phyloP scores from a whole-genome alignment of 805 yeast genomes.

The Hanseniaspora singularis region DNA sequence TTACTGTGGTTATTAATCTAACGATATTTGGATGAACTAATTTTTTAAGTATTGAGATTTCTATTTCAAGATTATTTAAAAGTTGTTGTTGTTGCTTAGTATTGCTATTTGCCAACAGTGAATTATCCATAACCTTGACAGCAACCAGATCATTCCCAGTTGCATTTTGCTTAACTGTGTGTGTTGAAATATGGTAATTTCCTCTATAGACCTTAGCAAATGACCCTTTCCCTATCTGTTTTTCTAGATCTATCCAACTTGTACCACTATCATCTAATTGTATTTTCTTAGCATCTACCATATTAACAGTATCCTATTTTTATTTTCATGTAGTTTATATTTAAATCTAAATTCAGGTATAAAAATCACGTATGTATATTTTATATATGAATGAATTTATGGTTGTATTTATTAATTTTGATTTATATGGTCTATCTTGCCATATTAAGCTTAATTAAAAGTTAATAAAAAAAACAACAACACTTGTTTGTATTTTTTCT shows the following conservation, averaged over 20 bases:
- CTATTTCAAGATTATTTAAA: slow-evolving; percentile 82
- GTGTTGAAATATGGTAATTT: slow-evolving; percentile 23
- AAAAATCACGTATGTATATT: too few relatives aligned
- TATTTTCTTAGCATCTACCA: neutral
- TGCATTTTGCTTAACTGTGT: neutral
- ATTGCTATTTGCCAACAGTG: slow-evolving; percentile 15
- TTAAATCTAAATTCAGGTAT: too few relatives aligned
- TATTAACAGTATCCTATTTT: neutral
- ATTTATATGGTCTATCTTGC: too few relatives aligned
- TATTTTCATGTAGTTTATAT: neutral
- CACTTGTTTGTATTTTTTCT: too few relatives aligned
- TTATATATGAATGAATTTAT: too few relatives aligned
- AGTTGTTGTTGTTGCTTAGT: slow-evolving; percentile 67
- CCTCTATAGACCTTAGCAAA: slow-evolving; percentile 95
- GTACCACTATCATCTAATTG: neutral
- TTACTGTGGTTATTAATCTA: slow-evolving; percentile 67
- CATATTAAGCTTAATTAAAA: too few relatives aligned
- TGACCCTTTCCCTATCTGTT: slow-evolving; percentile 86
- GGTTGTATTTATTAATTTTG: too few relatives aligned
- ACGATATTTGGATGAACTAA: slow-evolving; percentile 91
- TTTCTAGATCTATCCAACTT: slow-evolving; percentile 20
- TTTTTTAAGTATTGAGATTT: slow-evolving; percentile 76
- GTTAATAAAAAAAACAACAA: too few relatives aligned
- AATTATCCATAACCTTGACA: slow-evolving; percentile 5
- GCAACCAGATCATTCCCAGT: neutral